Evolutionary conservation across 2,329 filamentous ascomycete species (phyloP).

Genomic region (Aspergillus tanneri): DNA sequence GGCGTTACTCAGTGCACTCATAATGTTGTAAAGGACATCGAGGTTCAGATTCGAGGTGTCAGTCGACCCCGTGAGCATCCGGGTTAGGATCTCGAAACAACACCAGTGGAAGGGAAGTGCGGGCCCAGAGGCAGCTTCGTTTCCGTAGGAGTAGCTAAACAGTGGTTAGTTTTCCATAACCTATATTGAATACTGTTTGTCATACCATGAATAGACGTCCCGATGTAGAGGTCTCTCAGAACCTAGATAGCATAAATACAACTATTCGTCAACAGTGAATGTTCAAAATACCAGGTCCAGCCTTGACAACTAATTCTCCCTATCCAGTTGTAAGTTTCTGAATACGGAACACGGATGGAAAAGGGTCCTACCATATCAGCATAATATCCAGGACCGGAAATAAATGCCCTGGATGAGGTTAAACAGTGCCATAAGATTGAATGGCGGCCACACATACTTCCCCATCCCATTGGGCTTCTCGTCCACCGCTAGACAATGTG

Average conservation of each 20-base stretch:
- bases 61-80: constrained; percentile 16
- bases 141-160: constrained; percentile 20
- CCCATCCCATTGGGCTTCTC: constrained; percentile 6
- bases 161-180: too few relatives aligned
- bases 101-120: constrained; percentile 24
- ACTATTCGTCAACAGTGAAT: background rate
- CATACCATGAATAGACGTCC: constrained; percentile 19
- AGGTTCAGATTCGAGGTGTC: constrained; percentile 15
- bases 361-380: constrained; percentile 18
- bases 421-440: background rate
- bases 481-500: constrained; percentile 18
- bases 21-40: constrained; percentile 18
- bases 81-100: constrained; percentile 23
- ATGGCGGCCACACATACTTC: constrained; percentile 12
- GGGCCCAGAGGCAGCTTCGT: constrained; percentile 20
- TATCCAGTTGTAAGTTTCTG: constrained; percentile 7
- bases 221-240: background rate
- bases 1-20: constrained; percentile 16
- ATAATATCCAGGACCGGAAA: constrained; percentile 23
- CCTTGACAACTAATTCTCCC: constrained; percentile 23
- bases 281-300: constrained; percentile 6
- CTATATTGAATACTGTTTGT: too few relatives aligned
- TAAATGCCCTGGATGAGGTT: constrained; percentile 14
- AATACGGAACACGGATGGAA: background rate
- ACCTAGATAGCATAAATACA: background rate